Base-by-base conservation (phyloP, 202 grass and related monocot species). In the Schoenoplectus tabernaemontani region DNA sequence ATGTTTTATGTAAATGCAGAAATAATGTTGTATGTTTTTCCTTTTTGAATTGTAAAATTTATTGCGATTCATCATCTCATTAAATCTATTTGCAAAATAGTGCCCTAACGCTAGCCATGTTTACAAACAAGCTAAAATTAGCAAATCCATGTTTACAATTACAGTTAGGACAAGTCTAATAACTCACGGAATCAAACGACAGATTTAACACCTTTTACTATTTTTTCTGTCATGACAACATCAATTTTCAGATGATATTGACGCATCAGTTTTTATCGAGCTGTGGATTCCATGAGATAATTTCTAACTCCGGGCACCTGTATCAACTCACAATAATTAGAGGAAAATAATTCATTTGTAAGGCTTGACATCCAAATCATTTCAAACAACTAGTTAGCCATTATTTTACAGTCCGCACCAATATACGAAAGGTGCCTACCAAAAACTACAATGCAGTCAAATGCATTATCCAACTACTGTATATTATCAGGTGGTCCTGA, bases 301-400 rank as follows among this genome's bases (percentile, higher is more conserved):
- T 78, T 57, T 79, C 32, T 60, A 84, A 20, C 32, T 66, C 39
- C 1, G 82, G 82, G 7, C 74, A 84, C 76, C 82, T 84, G 34
- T 36, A 58, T 53, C 11, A 42, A 41, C 73, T 78, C 62, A 58
- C 56, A 83, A 44, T 57, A 65, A 38, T 65, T 65, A 65, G 13
- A 65, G 34, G 33, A 4, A 13, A 65, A 65, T 16, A 38, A 33
- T 65, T 19, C 9, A 65, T 37, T 64, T 64, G 15, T 9, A 64
- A n/a, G 33, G 16, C 5, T 39, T 17, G 15, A 37, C 6, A 38
- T 38, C 16, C 33, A 15, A 65, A 65, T 65, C 16, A 38, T 39
- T 65, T 65, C 33, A 65, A 38, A 17, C 32, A 64, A 15, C 4
- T 19, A 64, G 32, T 8, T n/a, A 2, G 32, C 61, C 33, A 16